phyloP scores from a whole-genome alignment of 495 filamentous ascomycete genomes.

The Chaetomium cochliodes region DNA sequence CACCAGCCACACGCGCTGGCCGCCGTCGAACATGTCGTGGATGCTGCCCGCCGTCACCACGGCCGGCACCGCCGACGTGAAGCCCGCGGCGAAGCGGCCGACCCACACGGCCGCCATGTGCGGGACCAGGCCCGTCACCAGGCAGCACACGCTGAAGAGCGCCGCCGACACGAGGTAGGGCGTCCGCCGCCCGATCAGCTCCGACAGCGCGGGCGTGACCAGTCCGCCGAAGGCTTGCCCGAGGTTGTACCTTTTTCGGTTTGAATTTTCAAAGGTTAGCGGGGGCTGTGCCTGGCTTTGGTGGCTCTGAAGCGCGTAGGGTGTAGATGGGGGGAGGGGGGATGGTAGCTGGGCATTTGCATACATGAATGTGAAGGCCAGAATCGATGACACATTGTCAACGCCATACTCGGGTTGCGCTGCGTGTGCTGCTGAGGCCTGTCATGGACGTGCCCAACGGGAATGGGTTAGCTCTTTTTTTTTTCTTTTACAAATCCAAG shows the following conservation, averaged over 20 bases:
- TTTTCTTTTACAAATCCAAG: background rate
- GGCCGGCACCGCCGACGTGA: conserved; percentile 2
- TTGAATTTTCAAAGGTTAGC: background rate
- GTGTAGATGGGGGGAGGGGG: background rate
- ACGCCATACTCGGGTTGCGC: background rate
- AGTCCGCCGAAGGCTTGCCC: background rate
- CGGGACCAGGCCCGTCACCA: background rate
- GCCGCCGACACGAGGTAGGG: conserved; percentile 1
- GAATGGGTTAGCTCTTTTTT: background rate
- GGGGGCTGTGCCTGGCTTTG: no score
- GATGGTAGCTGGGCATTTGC: background rate
- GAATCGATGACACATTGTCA: background rate
- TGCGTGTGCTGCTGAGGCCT: conserved; percentile 8
- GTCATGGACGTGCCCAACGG: background rate
- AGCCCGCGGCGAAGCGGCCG: conserved; percentile 1
- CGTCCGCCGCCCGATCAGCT: conserved; percentile 3
- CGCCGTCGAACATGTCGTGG: conserved; percentile 7
- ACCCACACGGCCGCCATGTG: background rate
- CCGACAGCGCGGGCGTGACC: background rate
- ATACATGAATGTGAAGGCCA: conserved; percentile 11
- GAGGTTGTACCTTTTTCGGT: background rate
- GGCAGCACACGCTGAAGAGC: background rate
- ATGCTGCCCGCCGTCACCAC: conserved; percentile 3
- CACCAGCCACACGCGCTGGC: conserved; percentile 1
- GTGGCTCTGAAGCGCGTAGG: background rate